Conservation (phyloP, 2,329 filamentous ascomycete genomes). For the Seiridium cupressi region DNA sequence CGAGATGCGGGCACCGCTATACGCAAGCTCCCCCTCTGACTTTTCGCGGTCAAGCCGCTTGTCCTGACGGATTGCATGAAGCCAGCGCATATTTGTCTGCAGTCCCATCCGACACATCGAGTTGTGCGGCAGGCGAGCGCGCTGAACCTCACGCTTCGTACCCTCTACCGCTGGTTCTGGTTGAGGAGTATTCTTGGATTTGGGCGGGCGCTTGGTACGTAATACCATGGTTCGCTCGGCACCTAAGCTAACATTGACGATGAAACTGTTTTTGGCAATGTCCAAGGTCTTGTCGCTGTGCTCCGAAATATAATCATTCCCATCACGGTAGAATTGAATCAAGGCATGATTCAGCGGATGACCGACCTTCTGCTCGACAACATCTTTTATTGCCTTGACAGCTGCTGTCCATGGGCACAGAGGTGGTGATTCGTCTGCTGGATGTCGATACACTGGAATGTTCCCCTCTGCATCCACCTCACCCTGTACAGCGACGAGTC, state of each 20-base stretch:
- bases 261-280: constrained; percentile 75
- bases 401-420: constrained; percentile 72
- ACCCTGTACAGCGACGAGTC: constrained; percentile 88
- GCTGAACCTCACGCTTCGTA: constrained; percentile 56
- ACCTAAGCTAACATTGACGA: constrained; percentile 92
- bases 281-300: constrained; percentile 97
- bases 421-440: constrained; percentile 81
- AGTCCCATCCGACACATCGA: constrained; percentile 83
- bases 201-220: constrained; percentile 67
- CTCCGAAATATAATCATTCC: constrained; percentile 90
- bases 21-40: constrained; percentile 67
- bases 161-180: constrained; percentile 15
- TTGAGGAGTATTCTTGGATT: constrained; percentile 15
- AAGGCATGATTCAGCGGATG: constrained; percentile 88
- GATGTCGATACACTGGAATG: constrained; percentile 92
- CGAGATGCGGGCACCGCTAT: constrained; percentile 76
- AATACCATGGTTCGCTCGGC: constrained; percentile 88
- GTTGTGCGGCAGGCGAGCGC: constrained; percentile 79
- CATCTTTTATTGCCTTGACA: constrained; percentile 65
- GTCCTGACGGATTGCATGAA: constrained; percentile 89
- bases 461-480: constrained; percentile 64
- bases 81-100: constrained; percentile 79
- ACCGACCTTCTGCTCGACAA: constrained; percentile 70
- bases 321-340: constrained; percentile 89
- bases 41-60: constrained; percentile 71